A percentile compares a stretch with the other conserved stretches of the same genome.
phyloP scores from a whole-genome alignment of 2,329 filamentous ascomycete species.

The Hypocrella siamensis region DNA sequence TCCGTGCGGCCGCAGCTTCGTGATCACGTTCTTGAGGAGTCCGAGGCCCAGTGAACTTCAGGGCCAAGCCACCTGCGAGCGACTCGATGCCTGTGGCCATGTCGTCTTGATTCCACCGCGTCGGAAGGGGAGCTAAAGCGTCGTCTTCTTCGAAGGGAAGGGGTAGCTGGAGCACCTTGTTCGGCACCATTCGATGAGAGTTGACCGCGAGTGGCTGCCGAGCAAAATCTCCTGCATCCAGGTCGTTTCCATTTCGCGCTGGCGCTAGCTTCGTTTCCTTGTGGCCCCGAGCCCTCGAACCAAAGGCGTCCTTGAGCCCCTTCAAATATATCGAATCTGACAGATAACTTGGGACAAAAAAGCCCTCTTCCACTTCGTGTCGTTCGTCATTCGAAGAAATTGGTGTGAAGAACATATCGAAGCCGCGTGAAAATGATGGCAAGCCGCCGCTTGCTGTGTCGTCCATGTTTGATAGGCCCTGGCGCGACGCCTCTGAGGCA shows the following conservation, averaged over 20 bases:
- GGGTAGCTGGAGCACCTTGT: conserved; percentile 69
- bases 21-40: conserved; percentile 37
- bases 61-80: conserved; percentile 54
- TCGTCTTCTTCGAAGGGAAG: conserved; percentile 44
- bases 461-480: conserved; percentile 14
- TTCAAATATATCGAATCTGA: conserved; percentile 62
- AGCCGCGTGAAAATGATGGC: conserved; percentile 35
- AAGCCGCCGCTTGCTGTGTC: conserved; percentile 14
- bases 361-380: conserved; percentile 22
- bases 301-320: conserved; percentile 56
- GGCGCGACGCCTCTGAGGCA: conserved; percentile 2
- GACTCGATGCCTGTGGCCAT: conserved; percentile 62
- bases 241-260: conserved; percentile 21
- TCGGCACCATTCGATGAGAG: conserved; percentile 61
- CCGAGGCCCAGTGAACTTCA: conserved; percentile 39
- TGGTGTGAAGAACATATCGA: conserved; percentile 29
- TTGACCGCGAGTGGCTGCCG: conserved; percentile 22
- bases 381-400: conserved; percentile 12
- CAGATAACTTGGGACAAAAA: conserved; percentile 79
- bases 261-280: conserved; percentile 25
- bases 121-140: conserved; percentile 52
- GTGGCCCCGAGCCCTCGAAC: conserved; percentile 37
- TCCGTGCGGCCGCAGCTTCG: conserved; percentile 69
- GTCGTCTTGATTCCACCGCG: conserved; percentile 68
- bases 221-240: conserved; percentile 36